Percentiles rank a stretch among this genome's conserved stretches.
Evolutionary conservation across 2,329 filamentous ascomycete genomes (phyloP).

Genomic region (Alternaria conjuncta): DNA sequence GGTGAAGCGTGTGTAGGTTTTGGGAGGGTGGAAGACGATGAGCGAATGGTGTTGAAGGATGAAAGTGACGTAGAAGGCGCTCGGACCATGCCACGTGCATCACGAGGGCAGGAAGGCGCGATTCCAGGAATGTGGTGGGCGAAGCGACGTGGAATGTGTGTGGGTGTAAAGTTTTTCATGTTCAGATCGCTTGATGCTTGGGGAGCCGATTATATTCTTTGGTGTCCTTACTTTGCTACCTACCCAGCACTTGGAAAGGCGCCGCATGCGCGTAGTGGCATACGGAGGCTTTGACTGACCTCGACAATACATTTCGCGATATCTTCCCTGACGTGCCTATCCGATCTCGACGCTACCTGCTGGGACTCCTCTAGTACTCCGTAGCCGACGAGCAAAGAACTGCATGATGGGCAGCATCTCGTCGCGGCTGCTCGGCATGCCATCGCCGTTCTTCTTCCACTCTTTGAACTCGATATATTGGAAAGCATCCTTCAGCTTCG

Average conservation of each 20-base stretch:
- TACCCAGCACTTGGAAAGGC: conserved; percentile 12
- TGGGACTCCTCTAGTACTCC: conserved; percentile 60
- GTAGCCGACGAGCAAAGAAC: conserved; percentile 73
- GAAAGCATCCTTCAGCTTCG: conserved; percentile 71
- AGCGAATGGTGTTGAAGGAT: conserved; percentile 1
- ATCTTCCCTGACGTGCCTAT: conserved; percentile 9
- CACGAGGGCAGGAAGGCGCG: conserved; percentile 1
- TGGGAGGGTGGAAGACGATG: conserved; percentile 3
- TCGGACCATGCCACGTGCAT: conserved; percentile 19
- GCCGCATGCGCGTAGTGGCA: neutral
- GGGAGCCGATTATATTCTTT: neutral
- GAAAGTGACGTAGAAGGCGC: conserved; percentile 23
- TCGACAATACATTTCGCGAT: neutral
- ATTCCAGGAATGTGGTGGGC: neutral
- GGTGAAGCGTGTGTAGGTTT: conserved; percentile 13
- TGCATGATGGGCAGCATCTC: conserved; percentile 93
- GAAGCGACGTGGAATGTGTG: neutral
- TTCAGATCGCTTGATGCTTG: neutral
- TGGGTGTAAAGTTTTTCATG: neutral
- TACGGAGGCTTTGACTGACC: neutral
- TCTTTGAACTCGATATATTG: conserved; percentile 50
- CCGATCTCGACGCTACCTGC: conserved; percentile 59
- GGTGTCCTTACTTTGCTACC: neutral
- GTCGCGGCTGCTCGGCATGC: conserved; percentile 81
- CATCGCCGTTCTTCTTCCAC: conserved; percentile 67